Percentiles rank a stretch among this genome's conserved stretches.
phyloP scores from a whole-genome alignment of 768 basidiomycete genomes.

The Agaricus bisporus region DNA sequence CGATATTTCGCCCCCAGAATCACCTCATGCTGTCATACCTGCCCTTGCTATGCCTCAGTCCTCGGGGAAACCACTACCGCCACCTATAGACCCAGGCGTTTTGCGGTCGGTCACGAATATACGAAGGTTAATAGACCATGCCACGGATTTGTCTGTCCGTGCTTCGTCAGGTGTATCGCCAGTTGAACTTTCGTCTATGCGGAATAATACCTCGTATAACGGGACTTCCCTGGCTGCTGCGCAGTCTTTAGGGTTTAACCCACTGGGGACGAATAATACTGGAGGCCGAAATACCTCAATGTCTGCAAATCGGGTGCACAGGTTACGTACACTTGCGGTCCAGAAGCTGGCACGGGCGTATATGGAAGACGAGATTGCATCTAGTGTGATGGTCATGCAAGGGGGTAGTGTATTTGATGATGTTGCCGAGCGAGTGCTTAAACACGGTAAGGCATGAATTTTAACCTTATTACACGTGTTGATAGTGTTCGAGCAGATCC shows the following conservation, averaged over 20 bases:
- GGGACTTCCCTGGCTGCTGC: constrained; percentile 56
- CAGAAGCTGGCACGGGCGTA: constrained; percentile 86
- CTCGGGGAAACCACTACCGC: constrained; percentile 67
- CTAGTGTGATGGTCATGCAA: constrained; percentile 94
- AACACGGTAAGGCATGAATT: constrained; percentile 32
- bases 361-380: constrained; percentile 83
- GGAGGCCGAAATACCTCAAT: constrained; percentile 73
- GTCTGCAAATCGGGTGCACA: constrained; percentile 80
- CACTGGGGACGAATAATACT: constrained; percentile 39
- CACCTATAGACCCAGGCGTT: constrained; percentile 86
- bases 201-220: constrained; percentile 34
- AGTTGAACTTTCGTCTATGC: constrained; percentile 64
- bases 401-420: constrained; percentile 91
- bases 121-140: constrained; percentile 81
- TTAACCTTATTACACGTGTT: background rate
- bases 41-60: constrained; percentile 41
- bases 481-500: constrained; percentile 46
- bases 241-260: constrained; percentile 59
- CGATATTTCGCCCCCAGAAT: constrained; percentile 40
- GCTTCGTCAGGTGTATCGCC: constrained; percentile 81
- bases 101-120: constrained; percentile 73
- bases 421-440: constrained; percentile 82
- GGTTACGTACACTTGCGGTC: constrained; percentile 75
- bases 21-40: constrained; percentile 30
- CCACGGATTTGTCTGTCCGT: constrained; percentile 81